These are phyloP conservation scores for Arthrobotrys musiformis DNA, from an alignment of 2,329 filamentous ascomycete species.

Conservation along the genomic window DNA sequence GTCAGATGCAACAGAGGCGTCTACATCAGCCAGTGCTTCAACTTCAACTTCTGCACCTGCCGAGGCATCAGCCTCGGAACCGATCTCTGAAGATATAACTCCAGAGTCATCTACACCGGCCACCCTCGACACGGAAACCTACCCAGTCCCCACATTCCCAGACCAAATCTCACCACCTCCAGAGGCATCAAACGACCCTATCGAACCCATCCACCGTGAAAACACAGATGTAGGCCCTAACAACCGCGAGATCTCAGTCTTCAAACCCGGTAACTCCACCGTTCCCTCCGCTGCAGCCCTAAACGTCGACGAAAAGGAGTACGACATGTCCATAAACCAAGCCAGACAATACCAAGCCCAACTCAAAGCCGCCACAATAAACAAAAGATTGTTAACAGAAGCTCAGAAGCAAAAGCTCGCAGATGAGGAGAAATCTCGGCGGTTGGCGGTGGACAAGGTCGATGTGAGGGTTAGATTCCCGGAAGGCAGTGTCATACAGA, in stretches of 20 bases:
- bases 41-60: conserved; percentile 59
- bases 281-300: conserved; percentile 76
- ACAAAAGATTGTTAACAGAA: conserved; percentile 83
- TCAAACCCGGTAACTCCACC: conserved; percentile 77
- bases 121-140: conserved; percentile 32
- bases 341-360: conserved; percentile 78
- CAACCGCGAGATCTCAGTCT: conserved; percentile 74
- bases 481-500: conserved; percentile 81
- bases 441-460: conserved; percentile 73
- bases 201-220: conserved; percentile 52
- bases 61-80: conserved; percentile 26
- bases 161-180: conserved; percentile 56
- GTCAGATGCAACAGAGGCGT: conserved; percentile 63
- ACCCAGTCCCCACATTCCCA: conserved; percentile 40
- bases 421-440: conserved; percentile 71
- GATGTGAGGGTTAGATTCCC: conserved; percentile 86
- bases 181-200: conserved; percentile 20
- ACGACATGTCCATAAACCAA: conserved; percentile 78
- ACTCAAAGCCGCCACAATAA: conserved; percentile 72
- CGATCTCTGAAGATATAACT: conserved; percentile 23
- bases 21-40: conserved; percentile 42
- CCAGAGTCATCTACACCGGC: conserved; percentile 18
- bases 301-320: conserved; percentile 72
- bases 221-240: conserved; percentile 59
- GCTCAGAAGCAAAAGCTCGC: conserved; percentile 77